A percentile compares a stretch with the other conserved stretches of the same genome.
Evolutionary conservation across 805 yeast species (phyloP).

Genomic region (Sungouiella thailandica): DNA sequence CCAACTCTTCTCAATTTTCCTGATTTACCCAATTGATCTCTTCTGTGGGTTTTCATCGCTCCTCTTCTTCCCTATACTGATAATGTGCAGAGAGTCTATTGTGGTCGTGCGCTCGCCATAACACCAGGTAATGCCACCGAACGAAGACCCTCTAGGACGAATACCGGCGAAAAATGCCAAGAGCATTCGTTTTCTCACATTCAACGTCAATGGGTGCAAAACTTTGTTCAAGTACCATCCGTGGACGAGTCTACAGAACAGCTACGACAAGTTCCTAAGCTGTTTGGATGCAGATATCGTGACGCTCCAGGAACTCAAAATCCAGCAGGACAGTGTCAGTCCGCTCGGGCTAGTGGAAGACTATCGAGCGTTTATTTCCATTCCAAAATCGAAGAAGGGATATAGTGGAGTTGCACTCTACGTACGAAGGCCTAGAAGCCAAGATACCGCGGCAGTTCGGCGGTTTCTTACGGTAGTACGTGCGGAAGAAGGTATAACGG

Average conservation of each 20-base stretch:
- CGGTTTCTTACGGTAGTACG: conserved; percentile 49
- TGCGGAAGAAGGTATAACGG: conserved; percentile 93
- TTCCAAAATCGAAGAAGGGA: conserved; percentile 69
- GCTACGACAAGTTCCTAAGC: conserved; percentile 43
- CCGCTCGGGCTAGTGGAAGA: conserved; percentile 48
- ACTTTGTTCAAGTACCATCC: conserved; percentile 81
- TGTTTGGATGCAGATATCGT: conserved; percentile 66
- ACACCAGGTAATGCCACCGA: no score
- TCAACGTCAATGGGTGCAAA: conserved; percentile 81
- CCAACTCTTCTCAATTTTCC: no score
- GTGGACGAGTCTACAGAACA: conserved; percentile 52
- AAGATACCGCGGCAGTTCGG: conserved; percentile 34
- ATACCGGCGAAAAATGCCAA: conserved; percentile 7
- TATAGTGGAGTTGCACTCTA: conserved; percentile 92
- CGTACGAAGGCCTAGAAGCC: conserved; percentile 46
- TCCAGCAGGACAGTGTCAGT: conserved; percentile 26
- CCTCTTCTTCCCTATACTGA: no score
- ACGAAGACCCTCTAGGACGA: conserved; percentile 10
- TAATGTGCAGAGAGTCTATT: no score
- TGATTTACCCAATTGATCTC: no score
- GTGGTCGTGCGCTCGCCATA: no score
- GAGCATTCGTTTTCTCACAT: conserved; percentile 52
- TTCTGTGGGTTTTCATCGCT: no score
- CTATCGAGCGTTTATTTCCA: conserved; percentile 60
- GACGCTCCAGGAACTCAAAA: conserved; percentile 84